Percentiles rank a stretch among this genome's conserved stretches.
Evolutionary conservation across 208 protist genomes (phyloP).

Genomic region (Novymonas esmeraldas): DNA sequence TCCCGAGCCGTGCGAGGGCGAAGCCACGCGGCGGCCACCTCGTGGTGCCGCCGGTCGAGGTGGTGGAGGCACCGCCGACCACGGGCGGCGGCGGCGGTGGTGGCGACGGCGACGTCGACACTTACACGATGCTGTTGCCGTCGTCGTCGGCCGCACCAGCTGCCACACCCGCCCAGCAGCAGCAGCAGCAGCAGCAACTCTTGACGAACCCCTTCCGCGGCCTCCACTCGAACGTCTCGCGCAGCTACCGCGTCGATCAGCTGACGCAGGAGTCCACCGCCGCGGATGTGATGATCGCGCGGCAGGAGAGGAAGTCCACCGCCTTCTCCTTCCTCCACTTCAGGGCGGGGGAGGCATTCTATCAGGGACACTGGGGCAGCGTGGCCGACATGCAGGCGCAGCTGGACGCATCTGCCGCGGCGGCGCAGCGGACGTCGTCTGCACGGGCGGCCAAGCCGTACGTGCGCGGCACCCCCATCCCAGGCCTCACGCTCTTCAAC

Average conservation of each 20-base stretch:
- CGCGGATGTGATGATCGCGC: constrained; percentile 50
- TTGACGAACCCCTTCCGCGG: constrained; percentile 74
- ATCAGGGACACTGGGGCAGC: constrained; percentile 41
- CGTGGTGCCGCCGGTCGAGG: constrained; percentile 11
- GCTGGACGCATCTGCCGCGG: constrained; percentile 11
- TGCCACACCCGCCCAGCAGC: too few relatives aligned
- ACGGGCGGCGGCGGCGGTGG: not conserved
- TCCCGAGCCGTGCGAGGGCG: not conserved
- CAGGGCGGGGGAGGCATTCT: constrained; percentile 31
- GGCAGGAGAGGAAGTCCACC: constrained; percentile 62
- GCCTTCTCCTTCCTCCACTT: constrained; percentile 78
- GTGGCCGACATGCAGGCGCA: constrained; percentile 29
- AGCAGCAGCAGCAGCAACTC: constrained; percentile 17
- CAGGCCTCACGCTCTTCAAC: constrained; percentile 44
- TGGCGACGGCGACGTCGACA: not conserved
- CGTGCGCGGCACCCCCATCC: constrained; percentile 26
- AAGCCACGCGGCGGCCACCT: not conserved
- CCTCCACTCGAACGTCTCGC: constrained; percentile 54
- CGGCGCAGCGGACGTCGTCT: not conserved
- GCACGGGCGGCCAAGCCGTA: not conserved
- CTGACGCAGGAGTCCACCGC: constrained; percentile 38
- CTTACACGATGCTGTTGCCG: not conserved
- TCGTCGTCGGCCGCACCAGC: not conserved
- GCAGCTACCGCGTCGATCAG: constrained; percentile 82
- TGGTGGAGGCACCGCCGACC: not conserved